These are phyloP conservation scores for Leptographium wingfieldii DNA, from an alignment of 2,329 filamentous ascomycete genomes.

Conservation along the genomic window DNA sequence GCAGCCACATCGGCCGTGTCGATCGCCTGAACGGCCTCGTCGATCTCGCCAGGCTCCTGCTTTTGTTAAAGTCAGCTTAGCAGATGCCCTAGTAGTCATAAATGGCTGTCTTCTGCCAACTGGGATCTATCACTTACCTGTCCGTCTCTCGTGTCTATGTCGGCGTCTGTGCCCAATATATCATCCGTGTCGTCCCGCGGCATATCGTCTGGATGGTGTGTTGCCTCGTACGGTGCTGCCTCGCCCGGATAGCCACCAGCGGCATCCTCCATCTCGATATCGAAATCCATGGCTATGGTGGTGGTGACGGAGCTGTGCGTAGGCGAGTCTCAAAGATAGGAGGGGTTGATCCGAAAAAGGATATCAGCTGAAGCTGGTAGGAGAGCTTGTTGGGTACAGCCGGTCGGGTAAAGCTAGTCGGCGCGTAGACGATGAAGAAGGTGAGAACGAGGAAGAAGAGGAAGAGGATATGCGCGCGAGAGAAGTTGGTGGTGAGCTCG, in stretches of 20 bases:
- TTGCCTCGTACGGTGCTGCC: background rate
- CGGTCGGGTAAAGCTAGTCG: too few species aligned
- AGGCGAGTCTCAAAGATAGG: too few species aligned
- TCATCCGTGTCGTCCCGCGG: slow-evolving; percentile 17
- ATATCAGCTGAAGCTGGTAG: too few species aligned
- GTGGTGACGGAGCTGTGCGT: too few species aligned
- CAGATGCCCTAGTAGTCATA: too few species aligned
- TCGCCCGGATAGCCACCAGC: slow-evolving; percentile 14
- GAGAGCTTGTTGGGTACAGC: too few species aligned
- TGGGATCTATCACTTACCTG: slow-evolving; percentile 7
- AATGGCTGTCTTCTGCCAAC: too few species aligned
- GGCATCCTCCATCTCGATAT: slow-evolving; percentile 60
- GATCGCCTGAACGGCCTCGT: slow-evolving; percentile 15
- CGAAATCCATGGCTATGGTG: slow-evolving; percentile 45
- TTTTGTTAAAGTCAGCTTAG: background rate
- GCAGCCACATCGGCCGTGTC: slow-evolving; percentile 16
- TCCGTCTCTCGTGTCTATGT: slow-evolving; percentile 8
- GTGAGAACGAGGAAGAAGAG: background rate
- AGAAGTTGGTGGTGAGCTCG: background rate
- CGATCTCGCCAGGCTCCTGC: slow-evolving; percentile 29
- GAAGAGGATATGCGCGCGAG: background rate
- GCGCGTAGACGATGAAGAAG: background rate
- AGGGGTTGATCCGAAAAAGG: too few species aligned
- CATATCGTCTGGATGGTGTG: slow-evolving; percentile 13
- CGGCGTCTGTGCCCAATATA: slow-evolving; percentile 16